Base-by-base conservation (phyloP, 2,329 filamentous ascomycete species). In the Lecanosticta acicola region DNA sequence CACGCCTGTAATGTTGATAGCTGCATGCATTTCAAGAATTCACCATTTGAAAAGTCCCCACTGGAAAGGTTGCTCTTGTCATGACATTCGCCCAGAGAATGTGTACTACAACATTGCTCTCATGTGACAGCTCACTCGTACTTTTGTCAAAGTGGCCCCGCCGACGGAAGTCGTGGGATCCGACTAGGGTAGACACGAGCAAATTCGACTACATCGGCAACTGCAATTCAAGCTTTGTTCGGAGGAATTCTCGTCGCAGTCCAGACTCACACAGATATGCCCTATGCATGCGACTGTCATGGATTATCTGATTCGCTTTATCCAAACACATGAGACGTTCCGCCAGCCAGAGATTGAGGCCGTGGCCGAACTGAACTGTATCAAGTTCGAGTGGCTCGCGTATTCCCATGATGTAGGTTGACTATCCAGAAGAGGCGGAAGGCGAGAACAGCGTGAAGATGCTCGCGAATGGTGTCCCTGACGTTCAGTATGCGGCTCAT, bases 321-420 rank as follows among this genome's bases (percentile, higher is more conserved):
- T 84, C 36, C 93, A 97, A 68, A 75, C 79, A 48, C 90, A 97
- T 66, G 88, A 96, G 71, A 84, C 80, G n/a, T 98, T 98, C 65
- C 84, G 91, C 32, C 74, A 81, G 45, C 80, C 90, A 2, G 93
- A 98, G 67, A 78, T 95, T 11, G 73, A 91, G 60, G 83, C 93
- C 18, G 73, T 98, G 16, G 89, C 88, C 3, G 71, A 80, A 8
- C 65, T 91, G 3, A 78, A 82, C 45, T 75, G 75, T 8, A 71
- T 93, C 29, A 68, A 83, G 18, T 63, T 96, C 42, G 76, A 86
- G 55, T 76, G 96, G 49, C 58, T 91, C n/a, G 78, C 74, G 5
- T 96, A 97, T 66, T 77, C 77, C 50, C 71, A 82, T 51, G 76
- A 82, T 66, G 89, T 94, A 77, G 66, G 83, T 62, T n/a, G n/a